Conservation (phyloP, 176 grass and related monocot species). For the Coix lacrymajobi region DNA sequence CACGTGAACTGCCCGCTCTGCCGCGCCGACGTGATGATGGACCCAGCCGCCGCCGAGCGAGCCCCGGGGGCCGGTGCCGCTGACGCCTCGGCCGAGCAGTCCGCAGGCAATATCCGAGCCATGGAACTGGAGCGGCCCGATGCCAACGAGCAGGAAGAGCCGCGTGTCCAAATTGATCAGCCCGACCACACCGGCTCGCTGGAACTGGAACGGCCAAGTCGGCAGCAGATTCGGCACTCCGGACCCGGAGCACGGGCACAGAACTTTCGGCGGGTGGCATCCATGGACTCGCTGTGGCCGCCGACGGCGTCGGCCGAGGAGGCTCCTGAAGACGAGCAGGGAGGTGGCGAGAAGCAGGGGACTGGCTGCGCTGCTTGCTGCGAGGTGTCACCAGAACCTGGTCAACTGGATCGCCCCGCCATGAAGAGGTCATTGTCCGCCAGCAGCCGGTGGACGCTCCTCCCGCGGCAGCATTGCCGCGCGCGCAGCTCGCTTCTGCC, state of each 20-base stretch:
- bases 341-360: conserved; percentile 2
- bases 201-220: neutral
- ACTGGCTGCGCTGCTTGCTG: neutral
- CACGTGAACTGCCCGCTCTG: conserved; percentile 90
- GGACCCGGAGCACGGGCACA: neutral
- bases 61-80: neutral
- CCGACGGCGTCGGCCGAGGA: neutral
- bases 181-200: neutral
- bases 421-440: conserved; percentile 30
- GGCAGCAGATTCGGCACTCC: neutral
- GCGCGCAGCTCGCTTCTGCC: conserved; percentile 26
- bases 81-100: neutral
- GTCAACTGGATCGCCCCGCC: neutral
- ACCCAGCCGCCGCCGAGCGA: neutral
- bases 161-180: conserved; percentile 3
- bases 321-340: neutral
- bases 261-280: conserved; percentile 24
- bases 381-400: conserved; percentile 6
- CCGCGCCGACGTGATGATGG: conserved; percentile 44
- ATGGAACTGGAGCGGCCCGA: neutral
- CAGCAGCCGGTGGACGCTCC: conserved; percentile 15
- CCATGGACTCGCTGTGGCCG: conserved; percentile 36
- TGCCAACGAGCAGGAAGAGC: conserved; percentile 5
- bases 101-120: neutral
- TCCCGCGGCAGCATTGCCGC: conserved; percentile 13